Evolutionary conservation across 2,329 filamentous ascomycete genomes (phyloP).

Genomic region (Xylaria hypoxylon): DNA sequence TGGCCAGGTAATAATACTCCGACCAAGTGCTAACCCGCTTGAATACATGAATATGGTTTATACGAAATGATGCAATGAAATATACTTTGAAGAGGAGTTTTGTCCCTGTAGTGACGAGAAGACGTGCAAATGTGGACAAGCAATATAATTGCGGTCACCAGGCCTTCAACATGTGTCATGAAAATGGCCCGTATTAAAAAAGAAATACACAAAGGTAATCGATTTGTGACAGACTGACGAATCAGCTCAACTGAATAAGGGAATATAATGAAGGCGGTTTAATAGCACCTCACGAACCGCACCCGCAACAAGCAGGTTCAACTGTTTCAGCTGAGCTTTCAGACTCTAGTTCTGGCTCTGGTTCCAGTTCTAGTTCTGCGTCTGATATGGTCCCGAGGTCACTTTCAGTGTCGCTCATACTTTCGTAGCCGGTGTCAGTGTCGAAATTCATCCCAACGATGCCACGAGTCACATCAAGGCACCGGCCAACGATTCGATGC

Average conservation of each 20-base stretch:
- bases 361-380: slow-evolving; percentile 14
- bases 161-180: slow-evolving; percentile 10
- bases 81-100: slow-evolving; percentile 23
- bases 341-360: slow-evolving; percentile 18
- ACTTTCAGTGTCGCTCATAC: slow-evolving; percentile 46
- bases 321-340: slow-evolving; percentile 19
- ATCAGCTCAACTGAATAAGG: slow-evolving; percentile 10
- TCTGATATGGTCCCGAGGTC: slow-evolving; percentile 32
- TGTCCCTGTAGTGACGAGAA: slow-evolving; percentile 18
- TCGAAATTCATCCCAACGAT: slow-evolving; percentile 71
- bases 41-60: slow-evolving; percentile 31
- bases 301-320: slow-evolving; percentile 28
- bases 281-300: slow-evolving; percentile 19
- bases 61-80: slow-evolving; percentile 29
- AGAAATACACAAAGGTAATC: slow-evolving; percentile 18
- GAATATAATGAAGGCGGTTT: slow-evolving; percentile 4
- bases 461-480: slow-evolving; percentile 66
- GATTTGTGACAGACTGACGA: slow-evolving; percentile 6
- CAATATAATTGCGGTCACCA: slow-evolving; percentile 13
- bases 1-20: slow-evolving; percentile 30
- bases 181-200: slow-evolving; percentile 23
- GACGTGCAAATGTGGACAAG: slow-evolving; percentile 5
- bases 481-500: slow-evolving; percentile 66
- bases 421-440: slow-evolving; percentile 66
- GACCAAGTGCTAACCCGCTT: slow-evolving; percentile 19